phyloP scores from a whole-genome alignment of 148 eudicot genomes.

The Fallopia convolvulus region DNA sequence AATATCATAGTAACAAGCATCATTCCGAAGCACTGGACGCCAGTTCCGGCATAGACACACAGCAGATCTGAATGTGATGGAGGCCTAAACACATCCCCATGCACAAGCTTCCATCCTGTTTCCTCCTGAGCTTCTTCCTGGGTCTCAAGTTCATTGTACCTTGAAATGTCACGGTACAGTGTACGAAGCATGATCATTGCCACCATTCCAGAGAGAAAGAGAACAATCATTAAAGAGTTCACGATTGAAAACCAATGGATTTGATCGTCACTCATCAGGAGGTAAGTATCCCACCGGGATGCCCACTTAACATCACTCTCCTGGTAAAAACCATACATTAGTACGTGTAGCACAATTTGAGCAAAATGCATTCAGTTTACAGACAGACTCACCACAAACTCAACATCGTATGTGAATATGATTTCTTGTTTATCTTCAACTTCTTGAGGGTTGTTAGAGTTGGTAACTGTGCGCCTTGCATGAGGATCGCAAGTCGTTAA shows the following conservation, averaged over 20 bases:
- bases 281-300: conserved; percentile 45
- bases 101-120: conserved; percentile 43
- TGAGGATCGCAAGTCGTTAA: conserved; percentile 39
- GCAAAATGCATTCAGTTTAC: too few relatives aligned
- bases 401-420: conserved; percentile 37
- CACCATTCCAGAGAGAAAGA: conserved; percentile 46
- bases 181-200: conserved; percentile 50
- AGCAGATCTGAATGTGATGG: conserved; percentile 31
- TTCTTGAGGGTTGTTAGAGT: conserved; percentile 41
- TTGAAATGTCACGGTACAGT: conserved; percentile 42
- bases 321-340: conserved; percentile 5
- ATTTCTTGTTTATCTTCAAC: conserved; percentile 46
- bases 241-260: conserved; percentile 45
- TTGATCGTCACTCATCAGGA: conserved; percentile 44
- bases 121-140: conserved; percentile 46
- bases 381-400: conserved; percentile 27
- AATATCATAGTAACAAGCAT: conserved; percentile 42
- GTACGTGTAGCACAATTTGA: too few relatives aligned
- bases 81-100: conserved; percentile 41
- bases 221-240: conserved; percentile 43
- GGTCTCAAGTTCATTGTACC: conserved; percentile 43
- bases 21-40: conserved; percentile 46
- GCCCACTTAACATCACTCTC: conserved; percentile 52
- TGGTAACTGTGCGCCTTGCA: conserved; percentile 36
- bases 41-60: conserved; percentile 44